Base-by-base conservation (phyloP, 2,329 filamentous ascomycete genomes). In the Cladosporium phlei region DNA sequence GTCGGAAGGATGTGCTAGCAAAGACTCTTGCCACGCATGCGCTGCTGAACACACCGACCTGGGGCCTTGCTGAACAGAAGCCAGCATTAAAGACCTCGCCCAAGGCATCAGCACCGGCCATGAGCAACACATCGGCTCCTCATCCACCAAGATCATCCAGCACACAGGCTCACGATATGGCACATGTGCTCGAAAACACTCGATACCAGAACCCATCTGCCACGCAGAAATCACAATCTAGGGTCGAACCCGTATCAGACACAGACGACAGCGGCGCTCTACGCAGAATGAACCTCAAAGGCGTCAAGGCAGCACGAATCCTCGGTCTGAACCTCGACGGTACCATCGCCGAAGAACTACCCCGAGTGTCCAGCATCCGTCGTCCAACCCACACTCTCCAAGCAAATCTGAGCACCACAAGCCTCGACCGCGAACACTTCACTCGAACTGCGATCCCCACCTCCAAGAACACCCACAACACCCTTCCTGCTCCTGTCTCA, bases 251-350 rank as follows among this genome's bases (percentile, higher is more conserved):
- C 32, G 42, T 29, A 3, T 45, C 35, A 16, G 42, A 45, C 24
- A 45, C 30, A 10, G 24, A 34, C 32, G 42, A 45, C 32, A 45
- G 30, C 24, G 33, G 28, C 10, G 25, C 24, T 12, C 50, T 49
- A 3, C 49, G 50, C 14, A 49, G 47, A 34, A 52, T 55, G 19
- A 52, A 48, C 25, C 53, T 56, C 24, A 56, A 58, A 21, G 56
- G 56, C 24, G 52, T 51, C 16, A 60, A 60, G 42, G 56, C 57
- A 10, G 59, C 57, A 4, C 55, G 56, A 34, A 47, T 61, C 24
- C 56, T 62, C 25, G 58, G 56, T 7, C 46, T 59, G 6, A 17
- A 5, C n/a, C n/a, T 47, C 14, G 34, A 38, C 8, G 7, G 14
- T 33, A 2, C 27, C 5, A 29, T n/a, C 16, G 29, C 16, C 8